Evolutionary conservation across 1,284 basidiomycete species (phyloP), one percentile per base, ranked within the genome.

Genomic region (Cutaneotrichosporon sp.): DNA sequence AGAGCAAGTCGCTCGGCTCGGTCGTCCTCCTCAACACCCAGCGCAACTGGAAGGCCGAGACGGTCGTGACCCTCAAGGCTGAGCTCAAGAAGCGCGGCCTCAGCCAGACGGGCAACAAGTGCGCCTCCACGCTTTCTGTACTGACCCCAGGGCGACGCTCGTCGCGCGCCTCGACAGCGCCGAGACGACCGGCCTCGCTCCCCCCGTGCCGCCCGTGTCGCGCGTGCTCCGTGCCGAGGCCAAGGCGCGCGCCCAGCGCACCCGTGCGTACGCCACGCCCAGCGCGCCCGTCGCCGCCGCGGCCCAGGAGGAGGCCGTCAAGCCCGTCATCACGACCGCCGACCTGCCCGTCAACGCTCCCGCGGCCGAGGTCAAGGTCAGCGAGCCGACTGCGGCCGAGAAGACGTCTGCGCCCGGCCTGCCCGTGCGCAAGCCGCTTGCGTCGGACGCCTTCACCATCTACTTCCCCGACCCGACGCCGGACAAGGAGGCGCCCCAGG

Each of bases 81-180:
- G 87, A 90, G 75, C 84, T 87, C 51, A 88, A 83, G 73, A 77
- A 79, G 55, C 85, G 88, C 54, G 87, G 88, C 54, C 79, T 92
- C 25, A 82, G 87, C 53, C 79, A 82, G 86, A 87, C 80, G 60
- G 88, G 76, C 16, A 77, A 76, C 68, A 78, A 78, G 76, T 78
- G 62, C 66, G 76, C 67, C 25, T 33, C 13, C 22, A 14, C n/a
- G 2, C 2, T 22, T 27, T 3, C 4, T 7, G 24, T 1, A 45
- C 56, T 52, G 31, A 59, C 47, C 11, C 10, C 61, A 78, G 76
- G 65, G 59, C 74, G 16, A 68, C 68, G 1, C 67, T 78, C 36
- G 51, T 78, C 34, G 43, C 67, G 18, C 71, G 76, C 20, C 67
- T 78, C 10, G 56, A 62, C 49, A 72, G 71, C 36, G 71, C 75